phyloP scores from a whole-genome alignment of 2,329 filamentous ascomycete genomes.

The Fusarium sarcochroum region DNA sequence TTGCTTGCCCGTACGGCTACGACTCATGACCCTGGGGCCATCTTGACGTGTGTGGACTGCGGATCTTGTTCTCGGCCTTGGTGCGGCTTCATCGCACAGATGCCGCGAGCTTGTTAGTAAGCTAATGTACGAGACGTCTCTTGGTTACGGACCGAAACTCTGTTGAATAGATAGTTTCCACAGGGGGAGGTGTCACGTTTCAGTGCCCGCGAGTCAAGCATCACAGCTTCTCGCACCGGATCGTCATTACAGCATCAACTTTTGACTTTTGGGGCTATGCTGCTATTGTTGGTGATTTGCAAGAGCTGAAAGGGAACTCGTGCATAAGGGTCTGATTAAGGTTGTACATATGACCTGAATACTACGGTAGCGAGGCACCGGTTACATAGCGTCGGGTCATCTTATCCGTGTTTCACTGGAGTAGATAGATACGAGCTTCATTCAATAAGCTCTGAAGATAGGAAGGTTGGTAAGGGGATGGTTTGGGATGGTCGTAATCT shows the following conservation, averaged over 20 bases:
- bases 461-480: background rate
- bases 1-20: slow-evolving; percentile 5
- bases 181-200: slow-evolving; percentile 27
- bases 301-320: slow-evolving; percentile 8
- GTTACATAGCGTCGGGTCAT: slow-evolving; percentile 7
- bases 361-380: background rate
- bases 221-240: background rate
- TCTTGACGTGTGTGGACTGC: slow-evolving; percentile 20
- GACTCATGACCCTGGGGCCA: slow-evolving; percentile 25
- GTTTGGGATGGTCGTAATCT: background rate
- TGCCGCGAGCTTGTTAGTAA: slow-evolving; percentile 14
- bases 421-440: background rate
- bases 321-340: slow-evolving; percentile 4
- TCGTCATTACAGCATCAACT: slow-evolving; percentile 20
- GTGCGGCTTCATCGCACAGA: slow-evolving; percentile 16
- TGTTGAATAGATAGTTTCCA: slow-evolving; percentile 27
- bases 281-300: slow-evolving; percentile 18
- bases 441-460: background rate
- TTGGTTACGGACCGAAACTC: slow-evolving; percentile 30
- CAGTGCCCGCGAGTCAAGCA: slow-evolving; percentile 30
- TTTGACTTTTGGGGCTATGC: slow-evolving; percentile 24
- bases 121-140: background rate
- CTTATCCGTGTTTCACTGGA: slow-evolving; percentile 7
- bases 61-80: slow-evolving; percentile 34
- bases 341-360: slow-evolving; percentile 18